phyloP scores from a whole-genome alignment of 306 rosid genomes.

The Citrullus mucosospermus region DNA sequence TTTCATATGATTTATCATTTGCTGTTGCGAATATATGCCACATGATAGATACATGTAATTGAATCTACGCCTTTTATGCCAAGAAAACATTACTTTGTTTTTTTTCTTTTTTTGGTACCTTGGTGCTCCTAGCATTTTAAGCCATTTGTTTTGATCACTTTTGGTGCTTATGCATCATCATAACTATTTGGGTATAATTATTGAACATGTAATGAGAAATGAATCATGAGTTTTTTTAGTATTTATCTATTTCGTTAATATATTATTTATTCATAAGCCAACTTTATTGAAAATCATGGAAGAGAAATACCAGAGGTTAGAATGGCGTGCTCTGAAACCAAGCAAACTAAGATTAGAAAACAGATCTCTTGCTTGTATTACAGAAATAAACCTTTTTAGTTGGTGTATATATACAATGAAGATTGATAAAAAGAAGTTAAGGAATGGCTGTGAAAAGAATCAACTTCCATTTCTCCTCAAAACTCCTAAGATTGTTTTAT shows the following conservation, averaged over 20 bases:
- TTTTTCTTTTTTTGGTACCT: background rate
- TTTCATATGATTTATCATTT: background rate
- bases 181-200: background rate
- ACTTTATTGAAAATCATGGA: background rate
- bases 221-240: background rate
- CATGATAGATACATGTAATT: background rate
- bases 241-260: background rate
- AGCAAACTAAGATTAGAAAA: background rate
- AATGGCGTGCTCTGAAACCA: background rate
- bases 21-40: background rate
- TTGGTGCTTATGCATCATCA: background rate
- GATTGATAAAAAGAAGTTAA: background rate
- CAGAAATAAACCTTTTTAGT: background rate
- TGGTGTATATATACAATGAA: background rate
- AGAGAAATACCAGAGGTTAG: background rate
- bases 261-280: background rate
- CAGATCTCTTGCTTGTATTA: background rate
- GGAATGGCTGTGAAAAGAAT: background rate
- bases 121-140: background rate
- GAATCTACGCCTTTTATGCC: background rate
- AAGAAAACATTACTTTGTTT: background rate
- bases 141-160: background rate
- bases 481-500: background rate
- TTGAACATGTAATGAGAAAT: background rate
- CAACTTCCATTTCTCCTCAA: background rate